Evolutionary conservation across 495 filamentous ascomycete species (phyloP), one percentile per base, ranked within the genome.

Genomic region (Emericellopsis terricola): DNA sequence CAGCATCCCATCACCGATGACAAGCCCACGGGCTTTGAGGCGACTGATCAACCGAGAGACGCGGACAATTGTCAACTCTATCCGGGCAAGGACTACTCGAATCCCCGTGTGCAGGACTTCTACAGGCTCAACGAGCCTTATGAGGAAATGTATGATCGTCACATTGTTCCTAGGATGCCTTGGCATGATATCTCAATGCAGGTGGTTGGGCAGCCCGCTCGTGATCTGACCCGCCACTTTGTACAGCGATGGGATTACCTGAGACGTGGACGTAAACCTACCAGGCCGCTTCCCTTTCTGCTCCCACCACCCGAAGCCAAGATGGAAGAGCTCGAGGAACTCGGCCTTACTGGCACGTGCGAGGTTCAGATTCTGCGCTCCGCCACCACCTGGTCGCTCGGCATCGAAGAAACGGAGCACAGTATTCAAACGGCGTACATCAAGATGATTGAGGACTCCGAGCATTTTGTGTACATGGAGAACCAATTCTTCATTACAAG

Each of bases 101-200:
- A 99, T 48, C 91, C 89, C 11, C 68, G 89, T 29, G 82, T 94
- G 6, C 77, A 82, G 38, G 89, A 99, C 51, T 99, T 99, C 52
- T 94, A 82, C 55, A 74, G 77, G 32, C 63, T 99, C 10, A 76
- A 89, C 43, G 89, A 91, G 48, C 89, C 89, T 8, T 99, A 96
- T 48, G 91, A 91, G 43, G 89, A 99, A 52, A 99, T 99, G 89
- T 99, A 99, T 46, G 84, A 96, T 47, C 70, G 89, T 28, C 75
- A 73, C 23, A 73, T 76, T 47, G 65, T 89, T 13, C 82, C 91
- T 0, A 65, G 89, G 35, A 99, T 96, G 89, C 91, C 91, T 2
- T 99, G 89, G 89, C 89, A 99, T 47, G 89, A 99, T 52, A 89
- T 99, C 34, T 74, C 78, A 8, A 99, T 99, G 89, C 89, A 99